Base-by-base conservation (phyloP, 192 early-diverging fungal species). In the Coemansia sp. region DNA sequence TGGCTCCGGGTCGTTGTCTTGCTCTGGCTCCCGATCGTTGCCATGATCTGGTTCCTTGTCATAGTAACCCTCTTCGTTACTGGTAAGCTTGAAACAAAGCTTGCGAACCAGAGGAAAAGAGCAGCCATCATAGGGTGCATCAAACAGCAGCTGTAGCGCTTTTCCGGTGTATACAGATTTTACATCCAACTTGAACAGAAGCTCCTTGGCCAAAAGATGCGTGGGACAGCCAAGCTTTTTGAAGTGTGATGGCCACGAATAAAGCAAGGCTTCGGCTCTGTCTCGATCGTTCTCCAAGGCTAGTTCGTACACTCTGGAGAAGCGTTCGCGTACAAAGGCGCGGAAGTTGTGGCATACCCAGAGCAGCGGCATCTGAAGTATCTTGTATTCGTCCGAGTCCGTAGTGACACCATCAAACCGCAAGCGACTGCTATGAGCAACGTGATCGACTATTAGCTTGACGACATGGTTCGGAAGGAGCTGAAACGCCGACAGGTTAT, bases 321-420 rank as follows among this genome's bases (percentile, higher is more conserved):
- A 59, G 55, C 29, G 55, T 29, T 22, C 2, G 31, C 34, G 16
- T 5, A 59, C 55, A 34, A 59, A 34, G 0, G 8, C 3, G 10
- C 55, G 55, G 31, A 59, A 59, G 31, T 59, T 59, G 55, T 16
- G 55, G 55, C 55, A 59, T 16, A 33, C 55, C 55, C 31, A 34
- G 29, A 59, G 55, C 3, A 59, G 31, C 4, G 55, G 55, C 13
- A 36, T 3, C 55, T 15, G 12, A 15, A 59, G 55, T 10, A 4
- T 5, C 27, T 12, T 34, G 55, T 16, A 59, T 59, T 1, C 9
- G 27, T 27, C 24, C n/a, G n/a, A 33, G 12, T 33, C 3, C 0
- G 55, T 10, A 13, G 13, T 29, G 16, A 52, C 24, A 27, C 29
- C 27, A 6, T 22, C 55, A 59, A 33, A 59, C 55, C 16, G 16